phyloP scores from a whole-genome alignment of 2,329 filamentous ascomycete species.

The Biscogniauxia marginata region DNA sequence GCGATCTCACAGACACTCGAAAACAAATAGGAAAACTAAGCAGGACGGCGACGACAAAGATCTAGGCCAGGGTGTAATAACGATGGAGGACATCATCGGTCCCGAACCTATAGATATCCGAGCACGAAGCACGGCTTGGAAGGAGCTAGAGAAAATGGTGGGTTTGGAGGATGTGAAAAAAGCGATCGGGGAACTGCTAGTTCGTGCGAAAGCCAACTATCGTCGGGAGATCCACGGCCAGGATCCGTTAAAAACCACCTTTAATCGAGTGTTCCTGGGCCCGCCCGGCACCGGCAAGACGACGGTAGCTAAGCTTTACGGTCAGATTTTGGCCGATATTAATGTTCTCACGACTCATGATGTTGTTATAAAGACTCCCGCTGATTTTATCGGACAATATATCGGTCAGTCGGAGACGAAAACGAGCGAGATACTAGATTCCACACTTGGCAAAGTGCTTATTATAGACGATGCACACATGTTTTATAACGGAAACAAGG shows the following conservation, averaged over 20 bases:
- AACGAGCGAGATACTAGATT: constrained; percentile 44
- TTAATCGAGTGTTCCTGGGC: constrained; percentile 61
- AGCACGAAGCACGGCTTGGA: constrained; percentile 48
- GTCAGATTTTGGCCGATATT: constrained; percentile 56
- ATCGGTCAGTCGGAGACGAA: constrained; percentile 56
- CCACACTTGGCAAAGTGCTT: not conserved
- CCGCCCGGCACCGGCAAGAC: constrained; percentile 65
- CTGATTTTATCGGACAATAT: constrained; percentile 56
- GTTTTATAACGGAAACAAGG: not conserved
- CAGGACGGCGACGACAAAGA: not conserved
- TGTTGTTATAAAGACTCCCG: constrained; percentile 58
- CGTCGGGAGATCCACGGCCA: constrained; percentile 53
- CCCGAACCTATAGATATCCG: constrained; percentile 50
- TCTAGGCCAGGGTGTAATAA: not conserved
- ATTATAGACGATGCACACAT: not conserved
- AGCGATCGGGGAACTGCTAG: constrained; percentile 47
- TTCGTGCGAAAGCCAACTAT: constrained; percentile 54
- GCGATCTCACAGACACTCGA: too few relatives aligned
- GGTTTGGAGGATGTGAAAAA: constrained; percentile 55
- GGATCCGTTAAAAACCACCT: constrained; percentile 45
- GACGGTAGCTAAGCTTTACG: constrained; percentile 62
- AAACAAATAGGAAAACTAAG: too few relatives aligned
- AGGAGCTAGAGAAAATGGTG: constrained; percentile 50
- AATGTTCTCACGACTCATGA: constrained; percentile 58
- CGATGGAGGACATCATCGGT: constrained; percentile 9